These are phyloP conservation scores for Wickerhamiella alocasiicola DNA, from an alignment of 805 yeast species.

Conservation along the genomic window DNA sequence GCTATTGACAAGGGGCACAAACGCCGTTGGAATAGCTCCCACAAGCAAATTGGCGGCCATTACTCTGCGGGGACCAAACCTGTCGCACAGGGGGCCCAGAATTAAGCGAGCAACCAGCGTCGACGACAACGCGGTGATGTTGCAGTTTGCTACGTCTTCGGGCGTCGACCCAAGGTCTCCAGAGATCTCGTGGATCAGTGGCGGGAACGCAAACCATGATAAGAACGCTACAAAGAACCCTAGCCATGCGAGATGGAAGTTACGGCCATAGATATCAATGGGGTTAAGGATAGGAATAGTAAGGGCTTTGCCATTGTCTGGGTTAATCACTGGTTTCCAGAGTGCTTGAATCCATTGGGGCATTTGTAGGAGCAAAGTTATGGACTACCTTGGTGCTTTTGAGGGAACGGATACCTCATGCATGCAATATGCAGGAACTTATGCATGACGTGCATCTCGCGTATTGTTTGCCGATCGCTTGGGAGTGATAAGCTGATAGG, in stretches of 20 bases:
- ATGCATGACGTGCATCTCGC: too few species aligned
- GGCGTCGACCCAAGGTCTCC: conserved; percentile 14
- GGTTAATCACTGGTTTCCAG: conserved; percentile 15
- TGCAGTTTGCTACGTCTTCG: conserved; percentile 14
- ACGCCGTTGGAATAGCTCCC: conserved; percentile 17
- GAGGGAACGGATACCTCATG: too few species aligned
- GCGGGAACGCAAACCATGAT: conserved; percentile 18
- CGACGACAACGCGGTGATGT: conserved; percentile 15
- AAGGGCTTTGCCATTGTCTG: conserved; percentile 14
- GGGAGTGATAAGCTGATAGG: too few species aligned
- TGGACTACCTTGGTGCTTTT: too few species aligned
- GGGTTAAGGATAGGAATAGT: conserved; percentile 15
- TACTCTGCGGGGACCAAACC: conserved; percentile 13
- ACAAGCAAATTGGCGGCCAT: conserved; percentile 14
- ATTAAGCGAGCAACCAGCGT: conserved; percentile 14
- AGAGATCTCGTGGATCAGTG: conserved; percentile 13
- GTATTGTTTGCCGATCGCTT: too few species aligned
- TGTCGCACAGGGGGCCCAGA: conserved; percentile 16
- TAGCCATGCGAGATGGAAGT: conserved; percentile 14
- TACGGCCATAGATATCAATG: conserved; percentile 14
- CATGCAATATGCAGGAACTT: too few species aligned
- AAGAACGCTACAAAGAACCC: conserved; percentile 16
- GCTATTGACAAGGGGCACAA: conserved; percentile 17
- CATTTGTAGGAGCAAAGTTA: too few species aligned
- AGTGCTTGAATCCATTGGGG: conserved; percentile 10